These are phyloP conservation scores for Triadica sebifera DNA, from an alignment of 345 rosid species.

Conservation along the genomic window DNA sequence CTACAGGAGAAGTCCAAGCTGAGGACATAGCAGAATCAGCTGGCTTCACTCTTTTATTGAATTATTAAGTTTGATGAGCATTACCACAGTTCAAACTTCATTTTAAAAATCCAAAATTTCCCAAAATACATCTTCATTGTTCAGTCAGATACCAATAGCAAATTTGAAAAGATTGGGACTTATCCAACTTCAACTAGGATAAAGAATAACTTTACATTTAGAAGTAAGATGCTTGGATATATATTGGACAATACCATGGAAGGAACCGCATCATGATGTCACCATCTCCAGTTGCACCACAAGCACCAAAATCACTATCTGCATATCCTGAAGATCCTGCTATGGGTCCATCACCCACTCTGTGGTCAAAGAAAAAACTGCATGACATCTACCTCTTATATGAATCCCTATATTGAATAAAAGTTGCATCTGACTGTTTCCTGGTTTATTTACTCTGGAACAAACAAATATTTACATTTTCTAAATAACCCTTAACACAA, in stretches of 20 bases:
- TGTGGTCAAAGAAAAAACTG: slow-evolving; percentile 26
- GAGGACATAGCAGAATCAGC: background rate
- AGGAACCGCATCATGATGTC: slow-evolving; percentile 98
- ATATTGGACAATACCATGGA: slow-evolving; percentile 60
- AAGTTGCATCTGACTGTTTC: background rate
- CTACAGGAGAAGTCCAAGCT: background rate
- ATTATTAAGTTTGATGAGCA: background rate
- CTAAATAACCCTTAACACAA: background rate
- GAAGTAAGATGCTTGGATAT: background rate
- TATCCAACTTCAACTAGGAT: background rate
- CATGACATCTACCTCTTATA: slow-evolving; percentile 10
- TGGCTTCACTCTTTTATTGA: background rate
- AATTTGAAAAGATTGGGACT: background rate
- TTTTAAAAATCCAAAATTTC: background rate
- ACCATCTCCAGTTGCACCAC: slow-evolving; percentile 97
- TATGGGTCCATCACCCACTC: slow-evolving; percentile 97
- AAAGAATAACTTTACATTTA: background rate
- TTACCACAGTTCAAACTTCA: background rate
- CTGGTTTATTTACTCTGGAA: background rate
- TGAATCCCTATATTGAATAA: background rate
- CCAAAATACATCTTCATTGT: background rate
- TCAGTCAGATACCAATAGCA: background rate
- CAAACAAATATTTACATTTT: background rate
- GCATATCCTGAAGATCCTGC: slow-evolving; percentile 89
- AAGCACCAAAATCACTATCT: slow-evolving; percentile 83